Conservation (phyloP, 805 yeast genomes). For the Yarrowia phangngaensis region DNA sequence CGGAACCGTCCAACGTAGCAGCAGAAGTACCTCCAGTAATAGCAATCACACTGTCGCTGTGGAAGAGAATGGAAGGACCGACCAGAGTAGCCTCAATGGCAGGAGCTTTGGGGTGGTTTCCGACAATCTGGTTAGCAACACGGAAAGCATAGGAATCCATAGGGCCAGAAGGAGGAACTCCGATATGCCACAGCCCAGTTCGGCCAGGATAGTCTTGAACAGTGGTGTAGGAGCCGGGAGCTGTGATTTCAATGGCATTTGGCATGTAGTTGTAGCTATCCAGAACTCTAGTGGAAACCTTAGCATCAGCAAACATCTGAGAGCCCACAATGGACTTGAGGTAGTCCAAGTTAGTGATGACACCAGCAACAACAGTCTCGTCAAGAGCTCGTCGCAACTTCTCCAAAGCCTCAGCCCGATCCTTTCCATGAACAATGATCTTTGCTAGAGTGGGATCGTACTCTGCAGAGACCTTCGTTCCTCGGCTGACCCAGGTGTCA, state of each 20-base stretch:
- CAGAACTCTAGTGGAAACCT: conserved; percentile 81
- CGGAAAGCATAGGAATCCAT: conserved; percentile 93
- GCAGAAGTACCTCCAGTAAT: conserved; percentile 81
- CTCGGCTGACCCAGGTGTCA: conserved; percentile 90
- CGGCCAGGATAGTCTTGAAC: conserved; percentile 96
- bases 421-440: conserved; percentile 89
- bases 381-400: conserved; percentile 75
- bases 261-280: conserved; percentile 78
- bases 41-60: conserved; percentile 70
- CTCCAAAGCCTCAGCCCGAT: conserved; percentile 76
- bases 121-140: conserved; percentile 84
- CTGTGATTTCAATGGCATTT: conserved; percentile 73
- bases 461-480: conserved; percentile 84
- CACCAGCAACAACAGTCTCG: conserved; percentile 85
- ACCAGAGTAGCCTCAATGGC: conserved; percentile 83
- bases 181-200: conserved; percentile 77
- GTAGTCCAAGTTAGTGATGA: conserved; percentile 86
- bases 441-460: conserved; percentile 96
- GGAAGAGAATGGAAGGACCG: conserved; percentile 86
- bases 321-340: conserved; percentile 81
- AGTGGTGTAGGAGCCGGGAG: conserved; percentile 94
- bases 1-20: conserved; percentile 59
- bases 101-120: conserved; percentile 76
- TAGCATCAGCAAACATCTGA: conserved; percentile 74
- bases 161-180: conserved; percentile 98